These are phyloP conservation scores for Pisolithus orientalis DNA, from an alignment of 768 basidiomycete species.

Conservation along the genomic window DNA sequence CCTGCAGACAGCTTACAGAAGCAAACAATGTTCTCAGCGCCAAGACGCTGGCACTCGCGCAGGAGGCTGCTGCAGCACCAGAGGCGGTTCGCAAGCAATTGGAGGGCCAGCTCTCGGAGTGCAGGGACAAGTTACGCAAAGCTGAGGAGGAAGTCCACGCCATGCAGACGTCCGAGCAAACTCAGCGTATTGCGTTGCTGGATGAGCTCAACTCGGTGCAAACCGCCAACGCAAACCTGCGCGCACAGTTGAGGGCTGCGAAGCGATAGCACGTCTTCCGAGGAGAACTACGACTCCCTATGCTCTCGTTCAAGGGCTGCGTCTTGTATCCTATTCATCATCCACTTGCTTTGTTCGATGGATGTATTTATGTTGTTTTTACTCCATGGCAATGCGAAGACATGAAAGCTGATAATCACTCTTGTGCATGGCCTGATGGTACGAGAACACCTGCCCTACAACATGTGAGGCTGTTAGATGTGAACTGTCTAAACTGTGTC, in stretches of 20 bases:
- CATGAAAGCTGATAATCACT: too few species aligned
- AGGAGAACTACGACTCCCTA: not conserved
- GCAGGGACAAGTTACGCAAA: slow-evolving; percentile 52
- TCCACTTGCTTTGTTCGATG: slow-evolving; percentile 32
- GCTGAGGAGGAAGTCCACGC: slow-evolving; percentile 65
- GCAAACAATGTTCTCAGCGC: slow-evolving; percentile 76
- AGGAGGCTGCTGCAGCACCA: slow-evolving; percentile 31
- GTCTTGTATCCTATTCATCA: slow-evolving; percentile 39
- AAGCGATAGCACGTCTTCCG: slow-evolving; percentile 26
- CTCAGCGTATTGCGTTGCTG: slow-evolving; percentile 74
- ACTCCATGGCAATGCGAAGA: too few species aligned
- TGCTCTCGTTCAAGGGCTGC: too few species aligned
- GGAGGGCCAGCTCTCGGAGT: slow-evolving; percentile 56
- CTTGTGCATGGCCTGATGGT: too few species aligned
- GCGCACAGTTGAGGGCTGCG: slow-evolving; percentile 61
- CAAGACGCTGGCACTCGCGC: slow-evolving; percentile 47
- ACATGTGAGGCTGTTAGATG: too few species aligned
- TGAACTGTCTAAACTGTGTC: too few species aligned
- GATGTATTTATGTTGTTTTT: slow-evolving; percentile 20
- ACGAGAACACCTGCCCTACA: too few species aligned
- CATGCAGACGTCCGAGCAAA: slow-evolving; percentile 67
- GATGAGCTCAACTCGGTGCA: slow-evolving; percentile 85
- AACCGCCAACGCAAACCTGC: slow-evolving; percentile 66
- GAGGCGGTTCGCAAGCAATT: slow-evolving; percentile 54
- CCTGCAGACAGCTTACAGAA: slow-evolving; percentile 64